Conservation (phyloP, 306 rosid species). For the Pterocarpus santalinus region DNA sequence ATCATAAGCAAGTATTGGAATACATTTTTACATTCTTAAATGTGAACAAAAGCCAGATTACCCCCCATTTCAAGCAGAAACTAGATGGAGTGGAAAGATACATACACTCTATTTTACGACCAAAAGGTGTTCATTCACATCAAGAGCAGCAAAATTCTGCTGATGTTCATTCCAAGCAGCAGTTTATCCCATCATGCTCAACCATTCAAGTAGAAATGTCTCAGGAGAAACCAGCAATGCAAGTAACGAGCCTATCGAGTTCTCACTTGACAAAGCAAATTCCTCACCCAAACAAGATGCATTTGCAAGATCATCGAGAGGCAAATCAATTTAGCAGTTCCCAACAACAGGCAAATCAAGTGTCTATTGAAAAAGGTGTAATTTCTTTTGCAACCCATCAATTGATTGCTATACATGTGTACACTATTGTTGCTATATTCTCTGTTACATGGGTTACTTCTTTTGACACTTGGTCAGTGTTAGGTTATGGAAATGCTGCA, state of each 20-base stretch:
- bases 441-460: conserved; percentile 19
- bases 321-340: conserved; percentile 19
- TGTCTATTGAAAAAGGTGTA: conserved; percentile 23
- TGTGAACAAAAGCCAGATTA: conserved; percentile 47
- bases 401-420: conserved; percentile 30
- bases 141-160: conserved; percentile 29
- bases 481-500: conserved; percentile 23
- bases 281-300: conserved; percentile 35
- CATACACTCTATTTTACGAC: background rate
- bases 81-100: background rate
- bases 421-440: conserved; percentile 16
- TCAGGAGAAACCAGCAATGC: conserved; percentile 14
- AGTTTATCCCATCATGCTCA: conserved; percentile 29
- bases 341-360: conserved; percentile 14
- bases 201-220: background rate
- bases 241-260: background rate
- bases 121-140: background rate
- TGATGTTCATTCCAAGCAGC: conserved; percentile 31
- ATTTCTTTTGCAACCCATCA: conserved; percentile 12
- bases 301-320: conserved; percentile 28
- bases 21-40: conserved; percentile 14
- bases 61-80: background rate
- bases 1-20: background rate
- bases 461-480: conserved; percentile 19
- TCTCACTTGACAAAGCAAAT: background rate